Evolutionary conservation across 345 rosid genomes (phyloP), one percentile per base, ranked within the genome.

Genomic region (Aquilaria sinensis): DNA sequence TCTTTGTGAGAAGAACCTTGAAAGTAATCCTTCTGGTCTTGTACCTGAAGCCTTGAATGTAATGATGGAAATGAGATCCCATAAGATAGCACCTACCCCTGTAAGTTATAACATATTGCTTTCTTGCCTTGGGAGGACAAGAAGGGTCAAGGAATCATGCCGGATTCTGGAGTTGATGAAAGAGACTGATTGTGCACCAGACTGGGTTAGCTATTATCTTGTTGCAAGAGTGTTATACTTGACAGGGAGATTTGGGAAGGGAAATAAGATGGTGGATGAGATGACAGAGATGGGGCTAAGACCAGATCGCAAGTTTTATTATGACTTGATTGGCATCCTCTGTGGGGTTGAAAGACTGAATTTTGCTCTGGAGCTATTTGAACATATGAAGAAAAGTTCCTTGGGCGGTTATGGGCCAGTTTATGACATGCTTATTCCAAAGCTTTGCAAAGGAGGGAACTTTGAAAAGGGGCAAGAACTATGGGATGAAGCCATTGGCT

Each of bases 1-100:
- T 70, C 74, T 89, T 57, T 92, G 96, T 14, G 79, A 80, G 64
- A 74, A 74, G 69, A 89, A 89, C 68, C 74, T 84, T 45, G 67
- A 57, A 31, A 61, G 66, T n/a, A 85, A 92, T 68, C 96, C 93
- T 3, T 89, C 96, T 9, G 93, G 93, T 43, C 89, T 87, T 52
- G 89, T 87, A 60, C 91, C 93, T 37, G 96, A 89, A 67, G 80
- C 96, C 70, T 62, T 89, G 77, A 89, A 92, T 72, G 77, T 92
- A 71, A 82, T 89, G 96, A 80, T 84, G 80, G 96, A 92, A 64
- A 92, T 85, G 96, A 85, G 85, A 58, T 78, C 87, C 51, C 67
- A 78, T 52, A 77, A 60, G 46, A 68, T 87, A 55, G 62, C 72
- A 41, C 92, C 98, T 45, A 85, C 78, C 10, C 77, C 86, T 2